phyloP scores from a whole-genome alignment of 176 grass and related monocot species.

The Canna indica region DNA sequence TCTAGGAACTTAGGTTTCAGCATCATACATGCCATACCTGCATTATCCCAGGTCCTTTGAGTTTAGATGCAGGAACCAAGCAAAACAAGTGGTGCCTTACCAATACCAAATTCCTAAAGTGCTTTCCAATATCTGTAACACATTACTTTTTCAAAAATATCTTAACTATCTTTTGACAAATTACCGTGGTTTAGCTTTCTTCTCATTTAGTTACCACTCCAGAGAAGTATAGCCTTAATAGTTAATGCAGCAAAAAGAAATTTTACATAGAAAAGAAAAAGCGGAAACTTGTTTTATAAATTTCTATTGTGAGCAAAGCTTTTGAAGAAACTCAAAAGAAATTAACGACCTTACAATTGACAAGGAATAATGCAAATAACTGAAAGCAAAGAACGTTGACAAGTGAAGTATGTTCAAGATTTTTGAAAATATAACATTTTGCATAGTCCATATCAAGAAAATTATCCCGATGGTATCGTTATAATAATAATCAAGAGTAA shows the following conservation, averaged over 20 bases:
- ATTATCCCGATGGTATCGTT: not conserved
- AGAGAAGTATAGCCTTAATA: too few species aligned
- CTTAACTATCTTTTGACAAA: not conserved
- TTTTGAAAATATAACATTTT: not conserved
- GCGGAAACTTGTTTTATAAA: not conserved
- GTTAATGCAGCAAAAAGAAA: too few species aligned
- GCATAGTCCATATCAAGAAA: not conserved
- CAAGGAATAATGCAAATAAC: not conserved
- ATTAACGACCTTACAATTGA: not conserved
- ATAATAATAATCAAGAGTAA: not conserved
- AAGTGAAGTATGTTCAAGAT: not conserved
- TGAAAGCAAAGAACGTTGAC: not conserved
- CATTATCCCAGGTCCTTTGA: not conserved
- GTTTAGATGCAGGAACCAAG: not conserved
- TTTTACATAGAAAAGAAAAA: too few species aligned
- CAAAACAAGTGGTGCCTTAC: not conserved
- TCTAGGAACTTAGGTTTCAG: not conserved
- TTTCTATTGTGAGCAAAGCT: not conserved
- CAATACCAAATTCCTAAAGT: not conserved
- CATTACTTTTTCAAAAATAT: not conserved
- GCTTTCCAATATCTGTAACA: not conserved
- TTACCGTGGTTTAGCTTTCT: not conserved
- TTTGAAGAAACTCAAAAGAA: not conserved
- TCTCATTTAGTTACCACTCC: not conserved
- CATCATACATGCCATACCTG: not conserved